Evolutionary conservation across 306 rosid genomes (phyloP).

Genomic region (Echinosophora koreensis): DNA sequence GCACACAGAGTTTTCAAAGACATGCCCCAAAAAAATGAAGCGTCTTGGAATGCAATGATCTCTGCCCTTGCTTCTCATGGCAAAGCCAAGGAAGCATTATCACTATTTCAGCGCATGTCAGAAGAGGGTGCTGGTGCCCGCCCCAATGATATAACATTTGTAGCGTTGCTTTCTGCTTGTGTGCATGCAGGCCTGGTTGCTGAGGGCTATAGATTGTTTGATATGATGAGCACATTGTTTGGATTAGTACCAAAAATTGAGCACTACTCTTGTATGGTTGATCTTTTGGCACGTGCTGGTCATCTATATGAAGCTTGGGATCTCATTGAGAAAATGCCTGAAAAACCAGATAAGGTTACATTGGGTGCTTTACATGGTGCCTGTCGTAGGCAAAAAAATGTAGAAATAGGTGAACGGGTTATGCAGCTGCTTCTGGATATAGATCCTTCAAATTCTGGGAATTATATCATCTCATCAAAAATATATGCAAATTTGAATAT

Average conservation of each 20-base stretch:
- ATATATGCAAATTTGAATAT: slow-evolving; percentile 71
- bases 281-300: slow-evolving; percentile 91
- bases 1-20: slow-evolving; percentile 74
- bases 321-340: slow-evolving; percentile 84
- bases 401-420: slow-evolving; percentile 73
- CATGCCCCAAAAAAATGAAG: slow-evolving; percentile 87
- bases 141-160: slow-evolving; percentile 90
- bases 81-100: slow-evolving; percentile 74
- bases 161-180: slow-evolving; percentile 92
- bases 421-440: slow-evolving; percentile 73
- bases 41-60: slow-evolving; percentile 95
- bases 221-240: slow-evolving; percentile 72
- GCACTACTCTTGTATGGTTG: slow-evolving; percentile 95
- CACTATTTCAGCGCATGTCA: slow-evolving; percentile 74
- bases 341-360: slow-evolving; percentile 80
- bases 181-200: slow-evolving; percentile 85
- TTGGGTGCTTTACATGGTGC: slow-evolving; percentile 92
- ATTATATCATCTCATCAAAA: slow-evolving; percentile 83
- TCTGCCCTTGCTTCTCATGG: slow-evolving; percentile 97
- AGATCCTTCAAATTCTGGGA: slow-evolving; percentile 94
- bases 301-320: slow-evolving; percentile 84
- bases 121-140: slow-evolving; percentile 61
- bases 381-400: slow-evolving; percentile 72
- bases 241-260: slow-evolving; percentile 86
- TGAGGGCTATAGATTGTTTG: slow-evolving; percentile 74